Evolutionary conservation across 164 flowering plant species (phyloP).

Genomic region (Sedum album): DNA sequence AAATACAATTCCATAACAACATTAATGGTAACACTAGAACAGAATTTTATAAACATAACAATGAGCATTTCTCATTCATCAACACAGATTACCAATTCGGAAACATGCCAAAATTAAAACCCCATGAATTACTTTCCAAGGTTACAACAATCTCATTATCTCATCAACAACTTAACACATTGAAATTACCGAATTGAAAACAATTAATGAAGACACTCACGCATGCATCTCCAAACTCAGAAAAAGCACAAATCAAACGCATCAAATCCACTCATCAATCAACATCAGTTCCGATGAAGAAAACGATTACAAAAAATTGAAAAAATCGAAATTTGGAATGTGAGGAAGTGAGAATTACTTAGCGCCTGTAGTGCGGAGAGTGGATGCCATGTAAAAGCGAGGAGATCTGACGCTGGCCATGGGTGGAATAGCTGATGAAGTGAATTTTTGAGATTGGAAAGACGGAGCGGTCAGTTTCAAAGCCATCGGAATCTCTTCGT

Average conservation of each 20-base stretch:
- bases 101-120: too few species aligned
- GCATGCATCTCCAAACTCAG: background rate
- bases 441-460: constrained; percentile 12
- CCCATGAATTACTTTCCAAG: too few species aligned
- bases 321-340: background rate
- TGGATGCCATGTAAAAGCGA: constrained; percentile 18
- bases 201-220: background rate
- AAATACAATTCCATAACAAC: background rate
- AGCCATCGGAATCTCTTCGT: constrained; percentile 12
- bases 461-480: constrained; percentile 11
- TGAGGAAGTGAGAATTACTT: constrained; percentile 10
- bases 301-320: background rate
- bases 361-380: constrained; percentile 15
- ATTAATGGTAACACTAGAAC: background rate
- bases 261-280: background rate
- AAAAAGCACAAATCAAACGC: background rate
- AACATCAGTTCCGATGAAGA: background rate
- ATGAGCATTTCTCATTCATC: too few species aligned
- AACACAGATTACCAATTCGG: too few species aligned
- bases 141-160: too few species aligned
- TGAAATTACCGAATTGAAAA: too few species aligned
- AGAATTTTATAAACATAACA: background rate
- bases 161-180: too few species aligned
- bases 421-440: constrained; percentile 7
- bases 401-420: constrained; percentile 15